Base-by-base conservation (phyloP, 148 eudicot species). In the Mesembryanthemum crystallinum region DNA sequence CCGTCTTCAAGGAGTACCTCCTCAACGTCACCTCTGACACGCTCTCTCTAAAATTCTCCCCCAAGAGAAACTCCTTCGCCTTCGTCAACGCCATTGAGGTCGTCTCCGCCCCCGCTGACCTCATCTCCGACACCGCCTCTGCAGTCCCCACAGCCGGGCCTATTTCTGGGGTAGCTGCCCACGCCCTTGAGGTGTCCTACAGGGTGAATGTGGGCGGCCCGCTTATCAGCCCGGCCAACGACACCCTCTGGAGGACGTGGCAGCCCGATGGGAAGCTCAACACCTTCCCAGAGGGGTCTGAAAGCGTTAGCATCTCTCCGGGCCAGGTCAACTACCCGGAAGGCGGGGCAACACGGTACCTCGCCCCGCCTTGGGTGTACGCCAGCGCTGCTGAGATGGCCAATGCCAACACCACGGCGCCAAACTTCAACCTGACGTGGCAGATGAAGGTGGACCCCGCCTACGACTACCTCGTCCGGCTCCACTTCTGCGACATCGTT, bases 401-500 rank as follows among this genome's bases (percentile, higher is more conserved):
- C 0, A 79, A 83, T 28, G 67, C 89, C 1, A 79, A 81, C 8
- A 84, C 83, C 2, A 27, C 72, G 0, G 47, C 42, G 17, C 71
- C 81, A 0, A 81, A 81, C 29, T 87, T 89, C 81, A 89, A 89
- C 70, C 82, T 89, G 23, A 84, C 88, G 32, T 89, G 93, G 91
- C 75, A 64, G 32, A 76, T 89, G 72, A 59, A 84, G 0, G 89
- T 86, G 65, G 93, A 89, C 39, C 78, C 89, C 0, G 79, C 83
- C 42, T 89, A 78, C 69, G 78, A 86, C 14, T 89, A 87, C 70
- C 79, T 89, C 10, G 72, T 89, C 33, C 82, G 92, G 70, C 76
- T 89, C 33, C 93, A 89, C 39, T 89, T 89, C 61, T 89, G 91
- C 65, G 93, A 87, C 68, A 80, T 89, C 73, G 89, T 89, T 28